Evolutionary conservation across 768 basidiomycete genomes (phyloP), one percentile per base, ranked within the genome.

Genomic region (Nevesoporus exiguus): DNA sequence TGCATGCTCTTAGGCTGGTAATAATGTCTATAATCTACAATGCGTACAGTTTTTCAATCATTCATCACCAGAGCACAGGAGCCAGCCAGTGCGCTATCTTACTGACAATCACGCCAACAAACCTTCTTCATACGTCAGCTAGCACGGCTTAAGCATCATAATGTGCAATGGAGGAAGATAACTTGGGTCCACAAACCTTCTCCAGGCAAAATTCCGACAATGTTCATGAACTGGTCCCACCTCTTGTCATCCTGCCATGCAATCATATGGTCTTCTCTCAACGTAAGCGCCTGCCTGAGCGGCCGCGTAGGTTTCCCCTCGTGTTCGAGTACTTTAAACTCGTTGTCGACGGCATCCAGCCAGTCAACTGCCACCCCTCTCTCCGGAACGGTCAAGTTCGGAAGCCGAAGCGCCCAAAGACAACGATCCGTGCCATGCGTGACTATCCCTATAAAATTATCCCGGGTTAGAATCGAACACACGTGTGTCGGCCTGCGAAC

Each of bases 401-500:
- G 79, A 1, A 76, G 55, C 6, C 82, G 76, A 15, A 89, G 71
- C 2, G 83, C 76, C 82, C 87, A 90, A 15, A 90, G 48, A 25
- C 71, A 55, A 7, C 83, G 74, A 60, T 91, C 90, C 8, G 80
- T 80, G 6, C 73, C 86, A 60, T 91, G 89, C 0, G 86, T 88
- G 7, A 90, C 83, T 50, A 83, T 81, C 1, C 85, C 86, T 88
- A 19, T 11, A 7, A 49, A 17, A 42, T 9, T 14, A 54, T 39
- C 19, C 45, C n/a, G 25, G 7, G 45, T 22, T 22, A 22, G 29
- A 33, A 27, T 21, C 10, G 21, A 29, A 46, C 8, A 3, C 36
- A 42, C 27, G 21, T n/a, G 34, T 31, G 17, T 22, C 33, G 11
- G n/a, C 17, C 45, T 31, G 30, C 30, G 33, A 46, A 46, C 45